Conservation (phyloP, 148 eudicot genomes). For the Heliosperma pusillum region DNA sequence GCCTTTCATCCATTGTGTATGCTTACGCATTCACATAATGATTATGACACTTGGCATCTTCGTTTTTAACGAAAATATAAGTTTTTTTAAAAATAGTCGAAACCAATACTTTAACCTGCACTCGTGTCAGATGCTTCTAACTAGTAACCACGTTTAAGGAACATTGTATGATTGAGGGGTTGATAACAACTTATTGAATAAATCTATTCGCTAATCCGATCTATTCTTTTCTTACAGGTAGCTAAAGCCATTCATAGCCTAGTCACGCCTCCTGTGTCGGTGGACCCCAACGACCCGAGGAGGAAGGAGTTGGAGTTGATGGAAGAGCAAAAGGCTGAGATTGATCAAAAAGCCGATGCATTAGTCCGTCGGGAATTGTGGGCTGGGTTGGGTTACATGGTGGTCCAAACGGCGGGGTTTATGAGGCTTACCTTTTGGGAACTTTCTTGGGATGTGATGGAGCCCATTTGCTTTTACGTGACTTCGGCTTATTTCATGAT, state of each 20-base stretch:
- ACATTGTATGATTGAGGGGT: no score
- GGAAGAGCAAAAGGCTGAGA: conserved; percentile 57
- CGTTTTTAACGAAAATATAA: no score
- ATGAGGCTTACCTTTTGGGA: conserved; percentile 98
- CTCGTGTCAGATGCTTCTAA: neutral
- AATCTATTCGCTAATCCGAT: conserved; percentile 2
- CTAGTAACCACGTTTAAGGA: no score
- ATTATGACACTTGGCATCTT: no score
- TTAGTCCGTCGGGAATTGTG: conserved; percentile 72
- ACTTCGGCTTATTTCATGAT: conserved; percentile 80
- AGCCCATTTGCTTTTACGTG: conserved; percentile 88
- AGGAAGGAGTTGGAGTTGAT: conserved; percentile 50
- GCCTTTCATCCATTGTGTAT: neutral
- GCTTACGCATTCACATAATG: neutral
- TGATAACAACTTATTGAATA: no score
- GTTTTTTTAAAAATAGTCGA: neutral
- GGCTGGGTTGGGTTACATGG: conserved; percentile 71
- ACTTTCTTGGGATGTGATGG: conserved; percentile 98
- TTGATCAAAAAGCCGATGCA: conserved; percentile 63
- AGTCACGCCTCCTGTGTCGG: conserved; percentile 28
- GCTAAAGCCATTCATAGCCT: conserved; percentile 60
- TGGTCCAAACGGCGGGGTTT: conserved; percentile 74
- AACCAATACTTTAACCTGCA: neutral
- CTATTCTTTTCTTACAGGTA: conserved; percentile 52
- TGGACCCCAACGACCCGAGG: conserved; percentile 36